Conservation (phyloP, 306 rosid species). For the Pyrus betulifolia region DNA sequence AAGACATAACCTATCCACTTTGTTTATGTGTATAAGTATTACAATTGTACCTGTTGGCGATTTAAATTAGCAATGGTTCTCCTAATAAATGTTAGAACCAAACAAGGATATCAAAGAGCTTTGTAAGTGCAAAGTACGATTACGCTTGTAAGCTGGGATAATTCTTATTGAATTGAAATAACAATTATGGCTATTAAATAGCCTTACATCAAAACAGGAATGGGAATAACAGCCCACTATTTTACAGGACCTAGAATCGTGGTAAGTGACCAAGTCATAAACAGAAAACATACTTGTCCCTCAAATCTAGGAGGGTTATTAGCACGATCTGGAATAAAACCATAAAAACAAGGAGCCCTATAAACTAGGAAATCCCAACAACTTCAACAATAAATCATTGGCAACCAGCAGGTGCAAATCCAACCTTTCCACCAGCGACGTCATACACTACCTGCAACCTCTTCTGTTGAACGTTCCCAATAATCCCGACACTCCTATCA, state of each 20-base stretch:
- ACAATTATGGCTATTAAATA: background rate
- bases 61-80: too few relatives aligned
- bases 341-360: background rate
- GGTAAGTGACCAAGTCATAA: background rate
- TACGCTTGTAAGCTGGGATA: background rate
- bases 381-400: too few relatives aligned
- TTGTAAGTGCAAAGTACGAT: background rate
- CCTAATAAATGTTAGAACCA: too few relatives aligned
- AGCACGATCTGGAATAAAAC: background rate
- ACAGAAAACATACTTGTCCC: background rate
- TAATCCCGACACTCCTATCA: conserved; percentile 30
- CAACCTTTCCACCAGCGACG: conserved; percentile 43
- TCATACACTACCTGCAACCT: conserved; percentile 58
- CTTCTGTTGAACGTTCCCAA: conserved; percentile 72
- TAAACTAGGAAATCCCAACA: too few relatives aligned
- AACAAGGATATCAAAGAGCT: too few relatives aligned
- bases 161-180: background rate
- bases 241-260: background rate
- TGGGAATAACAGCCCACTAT: too few relatives aligned
- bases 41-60: too few relatives aligned
- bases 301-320: background rate
- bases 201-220: too few relatives aligned
- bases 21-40: too few relatives aligned
- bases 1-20: too few relatives aligned
- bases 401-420: conserved; percentile 51